phyloP scores from a whole-genome alignment of 345 rosid genomes.

The Cardamine resedifolia region DNA sequence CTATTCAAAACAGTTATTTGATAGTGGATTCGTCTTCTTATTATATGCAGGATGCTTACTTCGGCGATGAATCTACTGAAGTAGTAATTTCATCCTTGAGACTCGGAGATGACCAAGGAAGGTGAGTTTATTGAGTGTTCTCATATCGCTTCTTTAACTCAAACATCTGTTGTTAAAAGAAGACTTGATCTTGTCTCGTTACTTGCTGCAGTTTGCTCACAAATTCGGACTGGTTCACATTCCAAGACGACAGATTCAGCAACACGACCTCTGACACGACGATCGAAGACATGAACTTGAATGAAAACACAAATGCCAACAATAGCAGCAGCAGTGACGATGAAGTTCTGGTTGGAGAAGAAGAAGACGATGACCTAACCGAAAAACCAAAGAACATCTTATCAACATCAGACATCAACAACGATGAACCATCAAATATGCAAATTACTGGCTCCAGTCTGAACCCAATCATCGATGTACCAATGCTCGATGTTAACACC shows the following conservation, averaged over 20 bases:
- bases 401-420: constrained; percentile 37
- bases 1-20: not conserved
- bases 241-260: constrained; percentile 71
- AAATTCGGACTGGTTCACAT: constrained; percentile 96
- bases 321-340: constrained; percentile 90
- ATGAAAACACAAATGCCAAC: constrained; percentile 57
- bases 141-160: not conserved
- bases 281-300: constrained; percentile 72
- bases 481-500: constrained; percentile 38
- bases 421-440: constrained; percentile 54
- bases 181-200: not conserved
- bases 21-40: not conserved
- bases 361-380: constrained; percentile 66
- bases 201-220: constrained; percentile 67
- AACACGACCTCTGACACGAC: constrained; percentile 54
- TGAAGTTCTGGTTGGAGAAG: constrained; percentile 88
- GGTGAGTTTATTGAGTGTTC: constrained; percentile 45
- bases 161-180: not conserved
- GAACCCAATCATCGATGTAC: constrained; percentile 66
- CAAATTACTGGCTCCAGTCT: constrained; percentile 54
- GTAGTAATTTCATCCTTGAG: constrained; percentile 91
- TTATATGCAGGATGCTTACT: constrained; percentile 78
- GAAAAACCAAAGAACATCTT: constrained; percentile 49
- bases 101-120: constrained; percentile 95
- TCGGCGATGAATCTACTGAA: constrained; percentile 91